phyloP scores from a whole-genome alignment of 225 moss, liverwort and hornwort species.

The Marchantia polymorpha region DNA sequence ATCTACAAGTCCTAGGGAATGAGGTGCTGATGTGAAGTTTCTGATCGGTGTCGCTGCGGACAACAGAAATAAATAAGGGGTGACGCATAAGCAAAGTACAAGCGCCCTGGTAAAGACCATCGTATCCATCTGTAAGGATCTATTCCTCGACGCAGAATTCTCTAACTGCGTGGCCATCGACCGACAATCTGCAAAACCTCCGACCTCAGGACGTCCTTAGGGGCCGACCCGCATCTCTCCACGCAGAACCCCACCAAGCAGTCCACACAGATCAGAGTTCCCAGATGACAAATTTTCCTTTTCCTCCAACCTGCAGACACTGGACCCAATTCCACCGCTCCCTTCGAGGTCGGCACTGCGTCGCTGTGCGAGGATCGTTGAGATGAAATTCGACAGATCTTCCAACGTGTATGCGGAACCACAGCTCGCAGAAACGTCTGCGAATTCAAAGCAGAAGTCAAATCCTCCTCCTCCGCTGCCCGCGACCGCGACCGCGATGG shows the following conservation, averaged over 20 bases:
- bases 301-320: background rate
- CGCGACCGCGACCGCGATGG: background rate
- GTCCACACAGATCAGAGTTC: background rate
- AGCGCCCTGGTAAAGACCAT: conserved; percentile 11
- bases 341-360: background rate
- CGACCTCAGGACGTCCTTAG: background rate
- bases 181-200: background rate
- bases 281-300: background rate
- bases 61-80: background rate
- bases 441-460: background rate
- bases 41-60: conserved; percentile 14
- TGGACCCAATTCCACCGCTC: background rate
- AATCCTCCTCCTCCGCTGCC: background rate
- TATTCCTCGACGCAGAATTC: background rate
- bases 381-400: conserved; percentile 9
- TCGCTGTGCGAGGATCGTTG: background rate
- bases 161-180: conserved; percentile 1
- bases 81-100: conserved; percentile 11
- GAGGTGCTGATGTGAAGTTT: conserved; percentile 8
- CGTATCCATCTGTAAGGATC: background rate
- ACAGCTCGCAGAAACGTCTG: background rate
- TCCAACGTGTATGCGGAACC: background rate
- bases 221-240: background rate
- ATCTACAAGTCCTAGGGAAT: conserved; percentile 19
- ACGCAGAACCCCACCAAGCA: background rate